These are phyloP conservation scores for Monosporascus sp. DNA, from an alignment of 2,329 filamentous ascomycete species.

Conservation along the genomic window DNA sequence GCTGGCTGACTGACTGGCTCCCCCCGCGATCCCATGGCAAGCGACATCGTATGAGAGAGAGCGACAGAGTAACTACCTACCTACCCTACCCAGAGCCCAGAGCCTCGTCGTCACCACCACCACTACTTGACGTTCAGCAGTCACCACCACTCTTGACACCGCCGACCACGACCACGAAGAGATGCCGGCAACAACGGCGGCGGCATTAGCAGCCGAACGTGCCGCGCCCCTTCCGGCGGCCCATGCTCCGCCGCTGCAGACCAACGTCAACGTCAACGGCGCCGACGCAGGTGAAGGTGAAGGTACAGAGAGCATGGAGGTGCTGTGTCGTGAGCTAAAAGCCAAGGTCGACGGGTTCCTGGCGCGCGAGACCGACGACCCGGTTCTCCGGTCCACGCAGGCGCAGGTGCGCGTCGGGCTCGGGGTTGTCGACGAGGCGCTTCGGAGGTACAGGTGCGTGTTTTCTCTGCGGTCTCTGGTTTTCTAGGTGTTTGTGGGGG, in stretches of 20 bases:
- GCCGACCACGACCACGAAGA: too few relatives aligned
- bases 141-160: too few relatives aligned
- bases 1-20: too few relatives aligned
- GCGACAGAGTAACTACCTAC: not conserved
- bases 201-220: too few relatives aligned
- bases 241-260: not conserved
- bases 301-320: conserved; percentile 7
- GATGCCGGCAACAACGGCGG: too few relatives aligned
- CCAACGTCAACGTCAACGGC: not conserved
- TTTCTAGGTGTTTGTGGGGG: too few relatives aligned
- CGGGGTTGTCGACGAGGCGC: conserved; percentile 67
- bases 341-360: conserved; percentile 62
- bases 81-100: too few relatives aligned
- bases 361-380: conserved; percentile 48
- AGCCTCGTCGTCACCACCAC: too few relatives aligned
- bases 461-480: conserved; percentile 3
- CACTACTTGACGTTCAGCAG: too few relatives aligned
- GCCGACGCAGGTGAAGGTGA: conserved; percentile 2
- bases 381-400: conserved; percentile 61
- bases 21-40: not conserved
- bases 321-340: conserved; percentile 38
- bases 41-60: not conserved
- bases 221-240: too few relatives aligned
- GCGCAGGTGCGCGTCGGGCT: conserved; percentile 68
- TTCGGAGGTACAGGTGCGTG: conserved; percentile 68